A percentile compares a stretch with the other conserved stretches of the same genome.
Evolutionary conservation across 2,329 filamentous ascomycete species (phyloP).

Genomic region (Huntiella abstrusa): DNA sequence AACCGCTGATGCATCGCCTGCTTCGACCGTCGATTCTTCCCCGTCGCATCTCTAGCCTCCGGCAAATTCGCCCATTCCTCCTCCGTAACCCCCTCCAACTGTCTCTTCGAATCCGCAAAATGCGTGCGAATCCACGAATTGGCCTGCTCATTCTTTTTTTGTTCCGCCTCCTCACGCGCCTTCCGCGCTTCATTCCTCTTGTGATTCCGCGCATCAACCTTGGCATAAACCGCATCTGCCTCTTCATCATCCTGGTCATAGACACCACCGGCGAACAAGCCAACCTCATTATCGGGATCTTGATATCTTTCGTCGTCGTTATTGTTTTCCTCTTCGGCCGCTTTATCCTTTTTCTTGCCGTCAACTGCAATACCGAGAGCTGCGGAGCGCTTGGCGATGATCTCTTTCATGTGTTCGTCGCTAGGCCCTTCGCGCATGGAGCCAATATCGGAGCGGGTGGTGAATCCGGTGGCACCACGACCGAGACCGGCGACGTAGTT

Average conservation of each 20-base stretch:
- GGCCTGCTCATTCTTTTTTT: constrained; percentile 86
- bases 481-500: constrained; percentile 93
- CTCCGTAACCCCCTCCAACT: constrained; percentile 70
- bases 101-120: constrained; percentile 88
- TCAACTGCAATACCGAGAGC: constrained; percentile 53
- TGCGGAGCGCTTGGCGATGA: constrained; percentile 80
- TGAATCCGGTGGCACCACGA: constrained; percentile 94
- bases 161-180: constrained; percentile 78
- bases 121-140: constrained; percentile 98
- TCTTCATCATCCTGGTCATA: constrained; percentile 98
- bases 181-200: constrained; percentile 80
- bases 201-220: constrained; percentile 95
- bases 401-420: constrained; percentile 96
- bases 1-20: constrained; percentile 70
- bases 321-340: constrained; percentile 48
- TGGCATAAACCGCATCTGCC: constrained; percentile 86
- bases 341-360: constrained; percentile 50
- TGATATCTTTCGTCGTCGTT: constrained; percentile 69
- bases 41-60: constrained; percentile 90
- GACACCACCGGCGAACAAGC: constrained; percentile 82
- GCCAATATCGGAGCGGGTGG: constrained; percentile 87
- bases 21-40: constrained; percentile 73
- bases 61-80: constrained; percentile 94
- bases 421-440: constrained; percentile 88
- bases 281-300: constrained; percentile 92